Percentiles rank a stretch among this genome's conserved stretches.
Conservation (phyloP, 345 rosid species). For the Erysimum cheiranthoides region DNA sequence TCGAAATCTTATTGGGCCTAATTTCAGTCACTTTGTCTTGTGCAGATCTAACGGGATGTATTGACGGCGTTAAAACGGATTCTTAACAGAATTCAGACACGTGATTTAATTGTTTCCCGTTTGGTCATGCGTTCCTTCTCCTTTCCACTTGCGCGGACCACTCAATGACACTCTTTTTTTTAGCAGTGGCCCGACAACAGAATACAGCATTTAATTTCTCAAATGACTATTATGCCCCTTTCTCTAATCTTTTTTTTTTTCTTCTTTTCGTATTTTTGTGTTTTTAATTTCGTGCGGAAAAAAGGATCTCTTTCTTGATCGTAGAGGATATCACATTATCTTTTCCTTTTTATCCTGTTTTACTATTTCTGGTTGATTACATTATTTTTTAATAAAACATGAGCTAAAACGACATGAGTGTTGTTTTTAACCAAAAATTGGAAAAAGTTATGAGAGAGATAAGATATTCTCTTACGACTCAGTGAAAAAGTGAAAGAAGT, state of each 20-base stretch:
- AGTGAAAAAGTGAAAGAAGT: not conserved
- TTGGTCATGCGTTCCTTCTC: conserved; percentile 25
- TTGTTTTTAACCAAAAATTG: not conserved
- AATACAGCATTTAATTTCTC: not conserved
- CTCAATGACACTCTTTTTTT: conserved; percentile 6
- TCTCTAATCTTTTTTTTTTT: too few relatives aligned
- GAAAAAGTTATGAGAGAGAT: not conserved
- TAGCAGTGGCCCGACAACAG: not conserved
- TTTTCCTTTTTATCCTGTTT: not conserved
- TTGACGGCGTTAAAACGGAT: conserved; percentile 25
- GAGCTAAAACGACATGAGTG: not conserved
- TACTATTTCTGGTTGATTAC: not conserved
- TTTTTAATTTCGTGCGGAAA: not conserved
- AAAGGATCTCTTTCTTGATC: not conserved
- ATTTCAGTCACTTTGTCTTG: too few relatives aligned
- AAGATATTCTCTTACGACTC: not conserved
- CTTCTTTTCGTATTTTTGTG: not conserved
- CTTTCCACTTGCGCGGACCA: conserved; percentile 16
- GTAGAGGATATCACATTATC: not conserved
- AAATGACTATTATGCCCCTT: not conserved
- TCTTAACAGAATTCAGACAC: conserved; percentile 12
- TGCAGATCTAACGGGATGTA: conserved; percentile 1
- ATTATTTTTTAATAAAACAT: not conserved
- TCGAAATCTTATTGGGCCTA: too few relatives aligned
- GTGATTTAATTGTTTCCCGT: conserved; percentile 24